Evolutionary conservation across 768 basidiomycete genomes (phyloP), one percentile per base, ranked within the genome.

Genomic region (Xanthoconium purpureum): DNA sequence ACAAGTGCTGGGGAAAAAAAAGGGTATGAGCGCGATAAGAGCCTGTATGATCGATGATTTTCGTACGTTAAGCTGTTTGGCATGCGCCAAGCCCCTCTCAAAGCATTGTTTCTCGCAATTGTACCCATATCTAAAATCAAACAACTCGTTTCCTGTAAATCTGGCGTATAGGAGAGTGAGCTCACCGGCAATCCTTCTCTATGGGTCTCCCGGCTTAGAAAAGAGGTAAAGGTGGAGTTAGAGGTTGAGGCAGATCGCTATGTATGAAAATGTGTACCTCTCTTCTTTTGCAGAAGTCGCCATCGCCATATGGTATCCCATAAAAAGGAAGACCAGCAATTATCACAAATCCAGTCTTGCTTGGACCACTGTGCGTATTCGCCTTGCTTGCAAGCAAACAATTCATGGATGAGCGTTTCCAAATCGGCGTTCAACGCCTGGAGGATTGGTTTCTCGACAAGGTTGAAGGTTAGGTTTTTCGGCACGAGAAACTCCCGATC

Each of bases 221-320:
- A 35, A 35, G 12, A 12, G 33, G 33, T 12, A 12, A 15, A 14
- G 14, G 9, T 20, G 20, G 9, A 6, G 10, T 53, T n/a, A 53
- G 32, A 9, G 12, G 9, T 18, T 12, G 7, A 14, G 24, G 5
- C 6, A 33, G 9, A 20, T n/a, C 9, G 17, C 5, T 1, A 7
- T 4, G 20, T 35, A 12, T 0, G 20, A 13, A 30, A 6, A 33
- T 15, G 15, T 32, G 1, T 50, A 56, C 57, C 44, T 6, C 2
- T 24, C 12, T 8, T 11, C 48, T 47, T 57, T 28, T 52, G 20
- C 9, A 1, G 11, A 11, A 52, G 56, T 15, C 48, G 39, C 46
- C 46, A 59, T 35, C 46, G 56, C 50, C 39, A 58, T 6, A 48
- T 12, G 40, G 55, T 58, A 33, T 59, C 47, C 8, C 6, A 0